Evolutionary conservation across 116 monocot species (phyloP), one percentile per base, ranked within the genome.

Genomic region (Thalassia testudinum): DNA sequence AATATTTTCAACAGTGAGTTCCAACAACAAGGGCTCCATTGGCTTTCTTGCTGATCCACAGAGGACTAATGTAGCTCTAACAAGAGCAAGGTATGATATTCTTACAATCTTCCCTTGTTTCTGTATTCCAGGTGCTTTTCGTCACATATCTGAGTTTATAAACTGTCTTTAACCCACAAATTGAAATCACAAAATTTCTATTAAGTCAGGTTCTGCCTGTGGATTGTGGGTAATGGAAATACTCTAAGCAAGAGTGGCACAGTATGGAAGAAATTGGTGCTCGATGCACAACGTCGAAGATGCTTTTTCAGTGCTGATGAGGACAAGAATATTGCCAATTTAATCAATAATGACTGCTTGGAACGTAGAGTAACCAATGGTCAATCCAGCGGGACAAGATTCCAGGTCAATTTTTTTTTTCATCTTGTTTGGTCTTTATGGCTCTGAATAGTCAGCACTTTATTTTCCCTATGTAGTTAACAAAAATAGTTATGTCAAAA

Each of bases 61-160:
- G 25, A 50, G 77, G 0, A 57, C 77, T 47, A 86, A 80, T 66
- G 80, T 80, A 0, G 70, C 80, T 7, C 68, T 86, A 47, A 86
- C 86, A 4, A 63, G 80, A 62, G 80, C 77, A 25, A 73, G 61
- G 85, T 73, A 50, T 14, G 26, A 17, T 42, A 25, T 19, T 54
- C 49, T 28, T 24, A 34, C 3, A 34, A 45, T 6, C 10, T 45
- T 45, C 19, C 18, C 19, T n/a, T n/a, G n/a, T n/a, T n/a, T n/a
- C n/a, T n/a, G n/a, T n/a, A n/a, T n/a, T n/a, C n/a, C n/a, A n/a
- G n/a, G n/a, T n/a, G n/a, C 29, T 7, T 45, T 3, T 16, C 18
- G 15, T 59, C 26, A 14, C 8, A 12, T 11, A 27, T 1, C 7
- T 50, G 26, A 12, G 15, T 15, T 23, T 50, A 21, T 1, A 48